A percentile compares a stretch with the other conserved stretches of the same genome.
Conservation (phyloP, 345 rosid species). For the Pugionium cornutum region DNA sequence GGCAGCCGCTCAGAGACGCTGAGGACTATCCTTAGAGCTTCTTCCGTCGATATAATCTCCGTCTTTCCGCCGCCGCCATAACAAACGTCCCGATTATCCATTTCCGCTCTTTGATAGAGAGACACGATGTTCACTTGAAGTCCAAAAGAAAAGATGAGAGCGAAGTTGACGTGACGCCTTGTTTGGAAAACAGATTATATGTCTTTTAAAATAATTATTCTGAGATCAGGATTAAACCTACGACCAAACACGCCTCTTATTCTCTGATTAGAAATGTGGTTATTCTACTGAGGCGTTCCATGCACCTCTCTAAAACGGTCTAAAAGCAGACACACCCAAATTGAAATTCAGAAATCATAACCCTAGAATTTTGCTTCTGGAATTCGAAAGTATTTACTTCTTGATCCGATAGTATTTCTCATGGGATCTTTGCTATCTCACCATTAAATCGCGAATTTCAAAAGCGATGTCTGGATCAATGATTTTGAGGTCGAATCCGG, state of each 20-base stretch:
- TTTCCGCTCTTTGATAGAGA: not conserved
- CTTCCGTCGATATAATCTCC: conserved; percentile 61
- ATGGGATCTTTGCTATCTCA: not conserved
- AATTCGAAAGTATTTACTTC: not conserved
- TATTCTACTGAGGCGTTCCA: not conserved
- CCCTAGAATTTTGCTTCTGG: conserved; percentile 31
- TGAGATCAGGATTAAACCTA: not conserved
- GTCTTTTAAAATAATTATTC: not conserved
- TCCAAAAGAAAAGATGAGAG: not conserved
- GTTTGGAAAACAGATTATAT: conserved; percentile 25
- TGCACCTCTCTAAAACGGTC: not conserved
- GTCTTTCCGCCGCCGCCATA: conserved; percentile 21
- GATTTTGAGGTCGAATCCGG: conserved; percentile 31
- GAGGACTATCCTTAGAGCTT: conserved; percentile 65
- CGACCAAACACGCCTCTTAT: conserved; percentile 25
- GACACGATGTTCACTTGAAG: conserved; percentile 4
- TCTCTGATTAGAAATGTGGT: not conserved
- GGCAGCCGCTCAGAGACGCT: conserved; percentile 57
- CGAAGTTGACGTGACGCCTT: conserved; percentile 28
- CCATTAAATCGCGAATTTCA: conserved; percentile 1
- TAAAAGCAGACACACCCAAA: conserved; percentile 6
- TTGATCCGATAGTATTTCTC: not conserved
- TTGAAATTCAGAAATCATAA: conserved; percentile 16
- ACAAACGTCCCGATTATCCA: conserved; percentile 35
- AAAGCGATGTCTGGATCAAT: conserved; percentile 34